These are phyloP conservation scores for Ambrosiella beaveri DNA, from an alignment of 2,329 filamentous ascomycete genomes.

Conservation along the genomic window DNA sequence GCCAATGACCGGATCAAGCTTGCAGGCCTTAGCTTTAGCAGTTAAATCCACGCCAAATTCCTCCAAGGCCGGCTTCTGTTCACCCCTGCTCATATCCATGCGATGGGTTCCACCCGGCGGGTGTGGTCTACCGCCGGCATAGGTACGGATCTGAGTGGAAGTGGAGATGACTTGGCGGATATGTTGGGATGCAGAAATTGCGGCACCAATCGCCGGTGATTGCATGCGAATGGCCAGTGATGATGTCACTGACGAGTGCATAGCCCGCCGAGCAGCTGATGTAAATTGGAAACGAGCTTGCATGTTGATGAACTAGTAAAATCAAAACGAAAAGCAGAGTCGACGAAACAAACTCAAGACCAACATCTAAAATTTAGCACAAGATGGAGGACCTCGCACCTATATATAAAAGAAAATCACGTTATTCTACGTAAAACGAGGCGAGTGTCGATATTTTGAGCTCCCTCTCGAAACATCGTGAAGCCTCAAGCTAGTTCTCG, in stretches of 20 bases:
- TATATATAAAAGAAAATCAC: slow-evolving; percentile 2
- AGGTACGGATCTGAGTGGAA: slow-evolving; percentile 26
- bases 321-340: slow-evolving; percentile 1
- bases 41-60: slow-evolving; percentile 86
- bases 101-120: slow-evolving; percentile 84
- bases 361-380: background rate
- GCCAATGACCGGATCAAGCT: slow-evolving; percentile 90
- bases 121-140: slow-evolving; percentile 50
- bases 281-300: slow-evolving; percentile 26
- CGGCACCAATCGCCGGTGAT: slow-evolving; percentile 11
- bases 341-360: background rate
- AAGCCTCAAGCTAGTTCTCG: slow-evolving; percentile 21
- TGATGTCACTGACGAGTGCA: slow-evolving; percentile 1
- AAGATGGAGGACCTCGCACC: background rate
- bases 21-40: slow-evolving; percentile 65
- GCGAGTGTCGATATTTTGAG: background rate
- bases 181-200: slow-evolving; percentile 22
- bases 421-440: background rate
- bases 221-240: background rate
- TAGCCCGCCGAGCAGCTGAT: slow-evolving; percentile 21
- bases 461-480: slow-evolving; percentile 14
- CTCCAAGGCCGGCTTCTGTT: slow-evolving; percentile 74
- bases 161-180: slow-evolving; percentile 12
- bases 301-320: slow-evolving; percentile 18
- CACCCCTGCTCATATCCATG: slow-evolving; percentile 67